Evolutionary conservation across 2,329 filamentous ascomycete genomes (phyloP).

Genomic region (Calonectria pauciramosa): DNA sequence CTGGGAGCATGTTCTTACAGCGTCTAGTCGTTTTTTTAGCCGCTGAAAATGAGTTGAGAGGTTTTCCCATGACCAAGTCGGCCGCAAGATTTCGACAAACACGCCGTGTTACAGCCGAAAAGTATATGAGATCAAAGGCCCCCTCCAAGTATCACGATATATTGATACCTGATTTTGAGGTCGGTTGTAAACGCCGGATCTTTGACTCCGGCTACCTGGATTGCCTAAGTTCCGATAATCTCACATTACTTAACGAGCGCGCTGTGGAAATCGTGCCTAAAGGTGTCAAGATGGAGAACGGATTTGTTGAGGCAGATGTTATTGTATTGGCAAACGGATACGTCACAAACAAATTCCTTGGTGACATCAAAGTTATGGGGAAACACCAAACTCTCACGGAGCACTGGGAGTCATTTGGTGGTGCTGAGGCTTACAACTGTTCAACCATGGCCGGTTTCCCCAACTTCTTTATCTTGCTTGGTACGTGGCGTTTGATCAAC

Average conservation of each 20-base stretch:
- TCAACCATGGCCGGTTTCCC: constrained; percentile 72
- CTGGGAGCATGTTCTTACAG: constrained; percentile 57
- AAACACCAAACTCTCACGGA: constrained; percentile 63
- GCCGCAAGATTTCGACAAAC: constrained; percentile 52
- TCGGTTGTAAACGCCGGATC: constrained; percentile 76
- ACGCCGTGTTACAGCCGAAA: constrained; percentile 55
- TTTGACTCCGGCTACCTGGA: constrained; percentile 69
- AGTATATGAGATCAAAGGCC: constrained; percentile 57
- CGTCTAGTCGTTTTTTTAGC: constrained; percentile 58
- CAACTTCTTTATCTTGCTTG: constrained; percentile 75
- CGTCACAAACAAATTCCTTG: constrained; percentile 66
- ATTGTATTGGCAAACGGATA: constrained; percentile 75
- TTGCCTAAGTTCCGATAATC: constrained; percentile 64
- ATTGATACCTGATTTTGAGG: constrained; percentile 71
- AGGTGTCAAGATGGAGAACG: constrained; percentile 52
- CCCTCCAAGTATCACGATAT: constrained; percentile 73
- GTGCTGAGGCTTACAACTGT: constrained; percentile 72
- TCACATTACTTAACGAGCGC: constrained; percentile 61
- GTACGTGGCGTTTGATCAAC: constrained; percentile 37
- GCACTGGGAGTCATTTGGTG: constrained; percentile 71
- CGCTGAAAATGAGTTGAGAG: constrained; percentile 48
- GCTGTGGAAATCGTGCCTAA: constrained; percentile 61
- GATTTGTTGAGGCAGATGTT: constrained; percentile 67
- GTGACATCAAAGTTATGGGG: constrained; percentile 67
- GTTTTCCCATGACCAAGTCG: constrained; percentile 57